Evolutionary conservation across 768 basidiomycete species (phyloP), one percentile per base, ranked within the genome.

Genomic region (Aureoboletus auriporus): DNA sequence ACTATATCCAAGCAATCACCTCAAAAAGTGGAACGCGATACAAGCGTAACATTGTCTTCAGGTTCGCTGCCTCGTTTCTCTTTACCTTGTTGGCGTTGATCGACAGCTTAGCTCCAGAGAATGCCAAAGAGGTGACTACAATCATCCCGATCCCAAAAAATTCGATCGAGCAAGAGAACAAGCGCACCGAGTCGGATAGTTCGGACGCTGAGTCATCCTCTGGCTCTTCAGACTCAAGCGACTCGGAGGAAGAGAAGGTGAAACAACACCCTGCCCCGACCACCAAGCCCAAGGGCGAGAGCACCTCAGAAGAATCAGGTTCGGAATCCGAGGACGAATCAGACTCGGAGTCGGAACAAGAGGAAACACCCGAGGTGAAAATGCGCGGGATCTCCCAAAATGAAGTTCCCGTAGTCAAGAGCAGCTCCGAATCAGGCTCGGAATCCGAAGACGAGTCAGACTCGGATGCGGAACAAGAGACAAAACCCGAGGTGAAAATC

Each of bases 41-140:
- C 73, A 3, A 76, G 73, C 52, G 62, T 44, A 23, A 77, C 73
- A 8, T 55, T 75, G 40, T 68, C 71, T 20, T 72, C 71, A 51
- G 61, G 64, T 65, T 47, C 14, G 56, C 6, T 42, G n/a, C 6
- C 5, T 16, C 27, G 34, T 28, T 34, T 9, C 16, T 30, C 6
- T 20, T n/a, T 20, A 5, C 16, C 6, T 35, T 38, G 33, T 39
- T 34, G 23, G 26, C 49, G 12, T 47, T 47, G 17, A 55, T 34
- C 8, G n/a, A 37, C 10, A 12, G n/a, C 29, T 29, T 31, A 57
- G 54, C 44, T n/a, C 60, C 29, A 42, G 65, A 55, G 11, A 52
- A 45, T 27, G 9, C 14, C 9, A 44, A 6, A 17, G 42, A 38
- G 28, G 16, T 2, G 17, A 20, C 20, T 37, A 30, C 38, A 31